Evolutionary conservation across 345 rosid genomes (phyloP), one percentile per base, ranked within the genome.

Genomic region (Trapa incisa): DNA sequence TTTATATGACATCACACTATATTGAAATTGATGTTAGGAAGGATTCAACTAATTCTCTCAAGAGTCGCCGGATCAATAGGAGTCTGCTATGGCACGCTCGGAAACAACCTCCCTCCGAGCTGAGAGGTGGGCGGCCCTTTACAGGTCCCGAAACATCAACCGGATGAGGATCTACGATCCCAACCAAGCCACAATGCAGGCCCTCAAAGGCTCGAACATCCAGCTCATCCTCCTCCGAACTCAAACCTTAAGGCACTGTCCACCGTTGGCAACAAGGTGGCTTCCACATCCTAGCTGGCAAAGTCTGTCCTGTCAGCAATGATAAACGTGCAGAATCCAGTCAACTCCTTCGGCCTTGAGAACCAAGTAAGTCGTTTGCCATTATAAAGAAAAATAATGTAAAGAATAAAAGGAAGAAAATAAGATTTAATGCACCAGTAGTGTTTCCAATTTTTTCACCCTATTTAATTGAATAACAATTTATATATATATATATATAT

Each of bases 101-200:
- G 85, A 1, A 82, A 77, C 78, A 82, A 82, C 79, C 81, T 82
- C 13, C 85, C 85, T 38, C 35, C 78, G 0, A 36, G 73, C 11
- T 2, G 54, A 6, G 75, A 75, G 45, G 85, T 82, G 36, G 41
- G 75, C 32, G 22, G 22, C 66, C 7, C 76, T 82, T 8, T 82
- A 71, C 79, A 77, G 65, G 17, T 73, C 80, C 58, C 22, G 65
- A 43, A 79, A 74, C 73, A 77, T 82, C 65, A 67, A 48, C 67
- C 66, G 77, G 61, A 82, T 82, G 85, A 71, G 83, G 50, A 62
- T 82, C 67, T 82, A 82, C 11, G 81, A 77, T 66, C 83, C 83
- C 1, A 75, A 77, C 15, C 76, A 57, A 29, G 72, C 64, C 29
- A 80, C 81, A 60, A 72, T 82, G 0, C 71, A 77, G 70, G 85